These are phyloP conservation scores for Rhodomyrtus psidioides DNA, from an alignment of 441 rosid species.

Conservation along the genomic window DNA sequence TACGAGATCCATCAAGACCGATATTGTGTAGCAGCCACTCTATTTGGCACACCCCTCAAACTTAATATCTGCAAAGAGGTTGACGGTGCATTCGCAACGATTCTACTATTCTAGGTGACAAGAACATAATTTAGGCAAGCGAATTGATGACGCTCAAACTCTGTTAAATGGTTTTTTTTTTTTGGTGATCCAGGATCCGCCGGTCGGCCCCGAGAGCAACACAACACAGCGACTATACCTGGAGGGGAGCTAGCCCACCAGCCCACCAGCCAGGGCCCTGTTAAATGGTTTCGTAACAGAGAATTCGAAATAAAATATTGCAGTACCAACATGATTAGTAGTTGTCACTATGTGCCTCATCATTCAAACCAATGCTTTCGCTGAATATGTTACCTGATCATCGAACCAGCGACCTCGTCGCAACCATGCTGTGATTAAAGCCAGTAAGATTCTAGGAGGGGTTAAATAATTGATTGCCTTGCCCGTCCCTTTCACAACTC, in stretches of 20 bases:
- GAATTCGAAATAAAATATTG: background rate
- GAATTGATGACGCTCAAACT: background rate
- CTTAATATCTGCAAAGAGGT: background rate
- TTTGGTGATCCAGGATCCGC: too few relatives aligned
- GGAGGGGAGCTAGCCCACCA: too few relatives aligned
- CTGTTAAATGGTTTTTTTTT: background rate
- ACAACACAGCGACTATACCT: too few relatives aligned
- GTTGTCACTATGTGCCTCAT: background rate
- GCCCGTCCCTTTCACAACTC: slow-evolving; percentile 76
- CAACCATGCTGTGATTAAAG: slow-evolving; percentile 84
- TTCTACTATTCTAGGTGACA: background rate
- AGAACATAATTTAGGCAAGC: background rate
- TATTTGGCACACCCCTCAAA: background rate
- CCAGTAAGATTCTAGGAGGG: slow-evolving; percentile 89
- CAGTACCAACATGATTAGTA: background rate
- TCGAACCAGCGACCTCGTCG: slow-evolving; percentile 94
- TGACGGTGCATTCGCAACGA: background rate
- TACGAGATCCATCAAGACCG: background rate
- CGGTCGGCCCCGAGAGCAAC: too few relatives aligned
- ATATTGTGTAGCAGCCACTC: background rate
- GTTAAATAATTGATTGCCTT: slow-evolving; percentile 72
- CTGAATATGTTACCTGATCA: slow-evolving; percentile 50
- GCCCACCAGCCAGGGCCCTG: too few relatives aligned
- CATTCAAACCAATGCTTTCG: background rate
- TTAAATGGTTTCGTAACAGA: background rate